Percentiles rank a stretch among this genome's conserved stretches.
phyloP scores from a whole-genome alignment of 768 basidiomycete species.

The Tylopilus plumbeoviolaceoides region DNA sequence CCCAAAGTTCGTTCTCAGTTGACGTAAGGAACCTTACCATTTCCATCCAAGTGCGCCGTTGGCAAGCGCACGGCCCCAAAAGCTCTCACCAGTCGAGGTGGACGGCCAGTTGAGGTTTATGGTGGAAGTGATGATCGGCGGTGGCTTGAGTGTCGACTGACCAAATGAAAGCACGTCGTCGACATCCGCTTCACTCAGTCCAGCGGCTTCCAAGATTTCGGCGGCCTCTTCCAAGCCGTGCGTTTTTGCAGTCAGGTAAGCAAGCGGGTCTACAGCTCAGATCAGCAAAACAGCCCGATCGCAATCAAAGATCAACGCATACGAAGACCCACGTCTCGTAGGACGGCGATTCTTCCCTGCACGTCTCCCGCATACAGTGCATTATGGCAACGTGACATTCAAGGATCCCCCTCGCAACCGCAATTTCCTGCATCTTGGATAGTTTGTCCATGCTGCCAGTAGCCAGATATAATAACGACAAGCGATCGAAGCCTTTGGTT shows the following conservation, averaged over 20 bases:
- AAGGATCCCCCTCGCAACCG: slow-evolving; percentile 94
- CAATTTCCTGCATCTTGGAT: slow-evolving; percentile 98
- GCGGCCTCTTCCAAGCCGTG: slow-evolving; percentile 86
- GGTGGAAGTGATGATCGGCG: slow-evolving; percentile 72
- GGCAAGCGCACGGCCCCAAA: slow-evolving; percentile 93
- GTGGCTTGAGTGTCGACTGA: slow-evolving; percentile 68
- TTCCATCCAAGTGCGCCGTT: slow-evolving; percentile 72
- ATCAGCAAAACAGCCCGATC: slow-evolving; percentile 8
- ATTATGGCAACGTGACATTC: slow-evolving; percentile 98
- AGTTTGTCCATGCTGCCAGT: slow-evolving; percentile 92
- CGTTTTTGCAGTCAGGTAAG: slow-evolving; percentile 94
- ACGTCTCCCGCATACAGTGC: slow-evolving; percentile 94
- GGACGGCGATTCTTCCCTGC: slow-evolving; percentile 73
- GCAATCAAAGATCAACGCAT: slow-evolving; percentile 33
- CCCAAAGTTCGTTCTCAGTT: no score
- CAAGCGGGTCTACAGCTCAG: slow-evolving; percentile 74
- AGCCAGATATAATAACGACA: slow-evolving; percentile 95
- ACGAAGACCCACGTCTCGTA: slow-evolving; percentile 92
- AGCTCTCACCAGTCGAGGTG: slow-evolving; percentile 76
- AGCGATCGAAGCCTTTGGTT: slow-evolving; percentile 94
- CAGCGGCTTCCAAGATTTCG: slow-evolving; percentile 87
- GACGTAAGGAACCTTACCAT: slow-evolving; percentile 58
- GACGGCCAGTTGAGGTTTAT: slow-evolving; percentile 82
- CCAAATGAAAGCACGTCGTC: slow-evolving; percentile 75
- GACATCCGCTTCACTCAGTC: slow-evolving; percentile 83